Conservation (phyloP, 495 filamentous ascomycete genomes). For the Aspergillus olivimuriae region DNA sequence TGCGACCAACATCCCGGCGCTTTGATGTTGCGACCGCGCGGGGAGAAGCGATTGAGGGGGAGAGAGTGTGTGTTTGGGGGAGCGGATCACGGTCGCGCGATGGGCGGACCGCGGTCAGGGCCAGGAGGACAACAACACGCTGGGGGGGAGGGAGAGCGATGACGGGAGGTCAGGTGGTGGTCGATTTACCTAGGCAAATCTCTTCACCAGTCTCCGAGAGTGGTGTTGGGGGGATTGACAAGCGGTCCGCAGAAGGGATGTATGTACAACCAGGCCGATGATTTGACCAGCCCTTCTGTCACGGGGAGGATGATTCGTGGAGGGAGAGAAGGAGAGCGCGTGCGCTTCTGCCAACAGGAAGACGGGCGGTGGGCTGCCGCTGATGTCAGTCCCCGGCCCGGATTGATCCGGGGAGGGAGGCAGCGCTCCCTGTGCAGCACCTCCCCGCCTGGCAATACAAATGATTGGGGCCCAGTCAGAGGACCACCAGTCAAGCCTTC, state of each 20-base stretch:
- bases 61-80: neutral
- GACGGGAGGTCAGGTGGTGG: neutral
- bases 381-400: constrained; percentile 27
- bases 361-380: constrained; percentile 22
- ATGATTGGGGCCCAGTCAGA: too few species aligned
- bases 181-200: neutral
- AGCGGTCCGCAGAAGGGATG: too few species aligned
- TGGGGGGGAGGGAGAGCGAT: neutral
- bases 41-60: constrained; percentile 12
- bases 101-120: constrained; percentile 10
- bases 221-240: too few species aligned
- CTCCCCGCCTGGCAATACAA: too few species aligned
- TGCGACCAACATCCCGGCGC: too few species aligned
- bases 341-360: neutral
- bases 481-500: too few species aligned
- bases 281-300: too few species aligned
- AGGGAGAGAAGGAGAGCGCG: neutral
- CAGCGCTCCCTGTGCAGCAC: too few species aligned
- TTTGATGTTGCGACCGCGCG: too few species aligned
- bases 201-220: too few species aligned
- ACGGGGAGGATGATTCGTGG: neutral
- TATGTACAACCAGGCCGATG: too few species aligned
- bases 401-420: constrained; percentile 20
- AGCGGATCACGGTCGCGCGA: constrained; percentile 12
- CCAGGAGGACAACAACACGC: constrained; percentile 6